phyloP scores from a whole-genome alignment of 1,284 basidiomycete species.

The Rhodotorula mucilaginosa region DNA sequence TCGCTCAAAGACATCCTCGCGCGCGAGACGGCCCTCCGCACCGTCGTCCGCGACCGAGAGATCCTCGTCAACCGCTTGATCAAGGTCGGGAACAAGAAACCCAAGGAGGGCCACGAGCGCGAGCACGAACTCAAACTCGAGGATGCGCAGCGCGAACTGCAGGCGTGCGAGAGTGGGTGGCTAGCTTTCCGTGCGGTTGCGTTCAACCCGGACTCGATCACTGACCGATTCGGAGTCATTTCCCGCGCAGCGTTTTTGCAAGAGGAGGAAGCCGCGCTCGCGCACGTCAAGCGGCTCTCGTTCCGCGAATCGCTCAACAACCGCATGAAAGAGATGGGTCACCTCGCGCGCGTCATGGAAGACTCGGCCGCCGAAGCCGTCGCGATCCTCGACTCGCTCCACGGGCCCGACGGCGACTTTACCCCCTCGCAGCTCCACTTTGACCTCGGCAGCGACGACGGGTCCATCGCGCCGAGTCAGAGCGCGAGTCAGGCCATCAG shows the following conservation, averaged over 20 bases:
- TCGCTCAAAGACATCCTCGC: constrained; percentile 52
- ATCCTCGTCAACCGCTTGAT: constrained; percentile 51
- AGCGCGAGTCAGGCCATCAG: constrained; percentile 49
- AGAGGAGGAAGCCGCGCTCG: constrained; percentile 48
- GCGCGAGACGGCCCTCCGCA: constrained; percentile 50
- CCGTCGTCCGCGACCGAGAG: constrained; percentile 51
- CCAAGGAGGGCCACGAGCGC: constrained; percentile 40
- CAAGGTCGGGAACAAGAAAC: constrained; percentile 49
- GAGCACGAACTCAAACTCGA: constrained; percentile 47
- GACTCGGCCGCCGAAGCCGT: constrained; percentile 49
- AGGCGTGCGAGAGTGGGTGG: constrained; percentile 50
- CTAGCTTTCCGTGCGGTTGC: too few relatives aligned
- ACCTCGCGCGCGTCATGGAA: constrained; percentile 49
- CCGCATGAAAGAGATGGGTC: constrained; percentile 51
- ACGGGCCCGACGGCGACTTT: constrained; percentile 16
- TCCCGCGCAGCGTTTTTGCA: constrained; percentile 36
- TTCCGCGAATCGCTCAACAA: constrained; percentile 52
- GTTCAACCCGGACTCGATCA: too few relatives aligned
- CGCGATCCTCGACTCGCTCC: constrained; percentile 47
- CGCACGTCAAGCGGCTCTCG: constrained; percentile 50
- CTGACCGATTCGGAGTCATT: too few relatives aligned
- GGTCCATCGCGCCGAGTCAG: constrained; percentile 49
- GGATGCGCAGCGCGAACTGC: constrained; percentile 50
- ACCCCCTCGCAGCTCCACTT: constrained; percentile 15
- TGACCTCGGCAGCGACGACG: constrained; percentile 39